Percentiles rank a stretch among this genome's conserved stretches.
Evolutionary conservation across 306 rosid genomes (phyloP).

Genomic region (Dalbergia cultrata): DNA sequence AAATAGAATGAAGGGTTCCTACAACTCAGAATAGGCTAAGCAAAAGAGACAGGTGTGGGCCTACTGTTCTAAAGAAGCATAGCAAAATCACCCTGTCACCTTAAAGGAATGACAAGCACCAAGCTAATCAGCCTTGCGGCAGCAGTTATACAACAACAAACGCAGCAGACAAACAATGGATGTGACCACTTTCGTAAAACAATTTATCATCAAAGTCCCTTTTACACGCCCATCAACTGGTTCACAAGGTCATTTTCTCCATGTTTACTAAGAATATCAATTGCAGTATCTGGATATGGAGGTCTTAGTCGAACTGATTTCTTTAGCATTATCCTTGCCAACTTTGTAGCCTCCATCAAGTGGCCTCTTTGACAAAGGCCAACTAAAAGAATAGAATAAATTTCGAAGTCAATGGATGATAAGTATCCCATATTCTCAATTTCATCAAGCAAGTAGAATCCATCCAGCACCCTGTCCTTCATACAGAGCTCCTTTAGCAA

Average conservation of each 20-base stretch:
- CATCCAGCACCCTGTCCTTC: conserved; percentile 65
- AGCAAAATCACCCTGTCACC: neutral
- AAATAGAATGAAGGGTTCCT: neutral
- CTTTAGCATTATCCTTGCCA: conserved; percentile 69
- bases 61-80: conserved; percentile 11
- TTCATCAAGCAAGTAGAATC: conserved; percentile 69
- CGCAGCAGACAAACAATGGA: conserved; percentile 13
- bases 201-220: conserved; percentile 32
- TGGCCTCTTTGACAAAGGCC: conserved; percentile 70
- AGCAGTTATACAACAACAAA: conserved; percentile 25
- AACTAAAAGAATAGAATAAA: conserved; percentile 65
- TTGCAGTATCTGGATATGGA: conserved; percentile 50
- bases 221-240: conserved; percentile 41
- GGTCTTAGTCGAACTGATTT: conserved; percentile 63
- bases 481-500: conserved; percentile 69
- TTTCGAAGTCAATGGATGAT: conserved; percentile 68
- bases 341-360: conserved; percentile 64
- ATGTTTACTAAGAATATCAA: conserved; percentile 54
- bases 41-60: neutral
- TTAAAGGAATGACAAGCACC: neutral
- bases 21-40: conserved; percentile 8
- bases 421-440: conserved; percentile 62
- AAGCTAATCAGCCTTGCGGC: neutral
- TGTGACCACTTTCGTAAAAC: conserved; percentile 15
- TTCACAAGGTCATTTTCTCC: conserved; percentile 67